These are phyloP conservation scores for Alloteropsis angusta DNA, from an alignment of 202 grass and related monocot species.

Conservation along the genomic window DNA sequence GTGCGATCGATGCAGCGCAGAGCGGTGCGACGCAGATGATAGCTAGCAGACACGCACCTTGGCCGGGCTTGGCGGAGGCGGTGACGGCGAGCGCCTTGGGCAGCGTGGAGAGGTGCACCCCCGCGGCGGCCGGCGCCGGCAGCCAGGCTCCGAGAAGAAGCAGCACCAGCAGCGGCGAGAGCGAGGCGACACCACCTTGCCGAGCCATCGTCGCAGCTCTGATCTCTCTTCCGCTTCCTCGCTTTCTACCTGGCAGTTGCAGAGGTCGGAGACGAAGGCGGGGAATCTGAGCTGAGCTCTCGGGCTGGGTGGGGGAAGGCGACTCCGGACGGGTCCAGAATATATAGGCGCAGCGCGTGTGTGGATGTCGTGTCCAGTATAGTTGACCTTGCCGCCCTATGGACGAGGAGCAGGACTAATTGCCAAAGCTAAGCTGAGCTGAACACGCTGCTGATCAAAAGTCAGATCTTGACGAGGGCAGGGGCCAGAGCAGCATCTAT, in stretches of 20 bases:
- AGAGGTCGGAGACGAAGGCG: neutral
- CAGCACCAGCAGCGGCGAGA: neutral
- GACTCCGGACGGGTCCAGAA: neutral
- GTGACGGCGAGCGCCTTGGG: conserved; percentile 35
- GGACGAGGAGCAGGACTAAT: neutral
- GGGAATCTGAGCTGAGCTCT: neutral
- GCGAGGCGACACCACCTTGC: neutral
- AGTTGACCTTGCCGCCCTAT: neutral
- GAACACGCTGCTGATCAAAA: neutral
- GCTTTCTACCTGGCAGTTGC: neutral
- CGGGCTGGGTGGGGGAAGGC: neutral
- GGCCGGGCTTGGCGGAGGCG: conserved; percentile 22
- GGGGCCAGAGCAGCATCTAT: neutral
- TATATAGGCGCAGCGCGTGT: neutral
- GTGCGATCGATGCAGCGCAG: neutral
- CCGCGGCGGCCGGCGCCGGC: conserved; percentile 8
- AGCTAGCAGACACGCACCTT: conserved; percentile 23
- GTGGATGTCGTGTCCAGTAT: neutral
- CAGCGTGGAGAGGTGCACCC: conserved; percentile 46
- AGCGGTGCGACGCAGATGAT: neutral
- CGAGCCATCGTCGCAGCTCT: neutral
- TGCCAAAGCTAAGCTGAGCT: neutral
- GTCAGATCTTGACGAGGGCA: neutral
- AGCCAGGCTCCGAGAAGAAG: conserved; percentile 27
- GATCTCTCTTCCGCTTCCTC: too few species aligned